Base-by-base conservation (phyloP, 23 red algal species). In the Pyropia haitanensis region DNA sequence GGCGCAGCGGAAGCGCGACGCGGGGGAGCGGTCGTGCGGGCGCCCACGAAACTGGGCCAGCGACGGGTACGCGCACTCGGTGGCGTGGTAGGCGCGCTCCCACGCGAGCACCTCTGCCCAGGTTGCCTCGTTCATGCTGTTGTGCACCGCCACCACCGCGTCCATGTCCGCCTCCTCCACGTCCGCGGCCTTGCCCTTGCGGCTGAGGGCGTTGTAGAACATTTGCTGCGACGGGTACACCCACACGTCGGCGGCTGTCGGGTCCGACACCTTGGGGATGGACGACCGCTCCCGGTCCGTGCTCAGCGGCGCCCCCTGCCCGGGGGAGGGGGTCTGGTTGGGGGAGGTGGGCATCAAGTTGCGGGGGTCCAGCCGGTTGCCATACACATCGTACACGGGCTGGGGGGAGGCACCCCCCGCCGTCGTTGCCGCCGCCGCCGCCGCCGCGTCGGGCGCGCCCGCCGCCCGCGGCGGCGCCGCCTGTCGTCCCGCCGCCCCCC, bases 141-240 rank as follows among this genome's bases (percentile, higher is more conserved):
- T 90, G 51, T 90, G 86, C n/a, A 90, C 64, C 14, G 61, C 51
- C 19, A 90, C 86, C 6, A 90, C 86, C 51, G 67, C 29, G 59
- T 76, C 61, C 86, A 90, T 90, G 30, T 90, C 86, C 26, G 17
- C 18, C 39, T 90, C 86, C 33, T 72, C 27, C 16, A 90, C 70
- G 60, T 72, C 76, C 24, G 75, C 76, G 23, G 76, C 70, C 72
- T 90, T 90, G 44, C 86, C 86, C 60, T 90, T 90, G 18, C 86
- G 77, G 27, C 75, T 81, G 1, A 90, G 62, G 12, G 86, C 76
- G 70, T 90, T 90, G 68, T 68, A 90, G 56, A 90, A 90, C 86
- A 82, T 81, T 60, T 90, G 86, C 17, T 74, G 86, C 15, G 86
- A 90, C 10, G 86, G 86, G 57, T 90, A 90, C 0, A 73, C 77